Evolutionary conservation across 805 yeast genomes (phyloP).

Genomic region (Candida sithepensis): DNA sequence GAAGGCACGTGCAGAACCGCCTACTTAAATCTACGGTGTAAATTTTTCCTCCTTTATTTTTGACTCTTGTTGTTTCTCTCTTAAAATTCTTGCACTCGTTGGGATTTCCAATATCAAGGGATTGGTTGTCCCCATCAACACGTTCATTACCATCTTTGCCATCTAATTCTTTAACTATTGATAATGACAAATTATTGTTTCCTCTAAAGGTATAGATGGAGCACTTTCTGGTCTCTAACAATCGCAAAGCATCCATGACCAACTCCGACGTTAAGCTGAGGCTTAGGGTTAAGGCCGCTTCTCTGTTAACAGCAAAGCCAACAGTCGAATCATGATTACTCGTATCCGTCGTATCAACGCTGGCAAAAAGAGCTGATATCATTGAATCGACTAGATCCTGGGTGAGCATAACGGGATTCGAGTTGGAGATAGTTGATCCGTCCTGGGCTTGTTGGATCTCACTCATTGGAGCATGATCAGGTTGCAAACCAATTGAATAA

Average conservation of each 20-base stretch:
- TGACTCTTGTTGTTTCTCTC: neutral
- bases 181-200: neutral
- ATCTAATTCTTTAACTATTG: neutral
- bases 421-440: no score
- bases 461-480: no score
- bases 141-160: neutral
- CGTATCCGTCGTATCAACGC: neutral
- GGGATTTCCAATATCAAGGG: neutral
- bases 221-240: neutral
- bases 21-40: slow-evolving; percentile 7
- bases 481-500: no score
- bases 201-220: neutral
- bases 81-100: neutral
- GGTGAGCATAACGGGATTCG: no score
- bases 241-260: neutral
- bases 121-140: neutral
- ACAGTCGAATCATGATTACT: neutral
- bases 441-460: no score
- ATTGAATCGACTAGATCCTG: neutral
- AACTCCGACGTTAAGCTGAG: slow-evolving; percentile 6
- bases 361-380: neutral
- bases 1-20: slow-evolving; percentile 13
- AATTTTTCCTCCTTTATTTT: neutral
- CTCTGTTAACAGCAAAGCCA: slow-evolving; percentile 12
- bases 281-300: slow-evolving; percentile 12